phyloP scores from a whole-genome alignment of 2,329 filamentous ascomycete genomes.

The Trichoderma oligosporum region DNA sequence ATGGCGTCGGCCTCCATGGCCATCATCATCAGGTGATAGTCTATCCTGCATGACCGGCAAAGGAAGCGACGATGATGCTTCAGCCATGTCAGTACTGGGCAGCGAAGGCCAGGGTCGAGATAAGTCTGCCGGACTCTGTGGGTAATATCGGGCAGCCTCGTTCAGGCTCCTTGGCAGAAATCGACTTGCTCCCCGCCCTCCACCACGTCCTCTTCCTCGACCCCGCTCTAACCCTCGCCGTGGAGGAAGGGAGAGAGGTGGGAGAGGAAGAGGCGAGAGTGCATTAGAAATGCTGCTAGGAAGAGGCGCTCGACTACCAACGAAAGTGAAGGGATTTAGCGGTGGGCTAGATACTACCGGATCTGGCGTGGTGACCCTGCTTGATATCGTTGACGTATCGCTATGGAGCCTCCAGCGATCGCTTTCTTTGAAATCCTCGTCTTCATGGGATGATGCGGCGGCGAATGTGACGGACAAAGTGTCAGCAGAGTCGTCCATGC shows the following conservation, averaged over 20 bases:
- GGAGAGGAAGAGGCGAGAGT: slow-evolving; percentile 19
- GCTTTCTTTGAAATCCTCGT: slow-evolving; percentile 28
- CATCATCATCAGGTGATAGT: not conserved
- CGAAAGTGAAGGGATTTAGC: slow-evolving; percentile 21
- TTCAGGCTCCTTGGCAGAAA: slow-evolving; percentile 17
- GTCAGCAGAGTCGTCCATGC: slow-evolving; percentile 12
- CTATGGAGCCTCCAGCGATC: slow-evolving; percentile 28
- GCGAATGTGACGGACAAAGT: slow-evolving; percentile 15
- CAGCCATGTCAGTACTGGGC: not conserved
- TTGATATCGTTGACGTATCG: slow-evolving; percentile 30
- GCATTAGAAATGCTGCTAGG: slow-evolving; percentile 17
- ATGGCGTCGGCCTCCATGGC: not conserved
- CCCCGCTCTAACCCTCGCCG: slow-evolving; percentile 13
- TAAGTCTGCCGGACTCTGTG: not conserved
- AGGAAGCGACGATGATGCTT: not conserved
- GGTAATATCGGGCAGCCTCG: slow-evolving; percentile 17
- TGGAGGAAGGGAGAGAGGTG: slow-evolving; percentile 19
- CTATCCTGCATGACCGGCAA: not conserved
- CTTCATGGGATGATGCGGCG: slow-evolving; percentile 27
- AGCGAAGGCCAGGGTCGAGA: not conserved
- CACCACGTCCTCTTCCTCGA: slow-evolving; percentile 16
- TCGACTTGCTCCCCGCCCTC: slow-evolving; percentile 2
- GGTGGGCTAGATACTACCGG: slow-evolving; percentile 22
- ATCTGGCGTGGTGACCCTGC: slow-evolving; percentile 30
- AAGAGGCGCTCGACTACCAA: slow-evolving; percentile 20